Percentiles rank a stretch among this genome's conserved stretches.
phyloP scores from a whole-genome alignment of 1,139 yeast genomes.

The Candida labiduridarum region DNA sequence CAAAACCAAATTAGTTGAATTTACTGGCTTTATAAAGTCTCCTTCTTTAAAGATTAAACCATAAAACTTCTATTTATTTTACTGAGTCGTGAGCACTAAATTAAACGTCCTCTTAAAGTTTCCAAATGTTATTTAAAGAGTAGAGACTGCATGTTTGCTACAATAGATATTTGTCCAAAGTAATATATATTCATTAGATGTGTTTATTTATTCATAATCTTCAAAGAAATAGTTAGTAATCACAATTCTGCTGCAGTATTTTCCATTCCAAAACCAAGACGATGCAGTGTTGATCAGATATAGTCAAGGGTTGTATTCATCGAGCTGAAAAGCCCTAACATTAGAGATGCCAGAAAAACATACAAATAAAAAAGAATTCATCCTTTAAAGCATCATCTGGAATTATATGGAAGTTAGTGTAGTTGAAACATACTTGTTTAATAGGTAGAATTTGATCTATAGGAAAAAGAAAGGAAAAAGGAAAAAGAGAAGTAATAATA shows the following conservation, averaged over 20 bases:
- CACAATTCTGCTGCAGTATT: background rate
- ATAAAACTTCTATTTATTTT: no score
- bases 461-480: background rate
- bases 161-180: no score
- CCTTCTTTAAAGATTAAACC: no score
- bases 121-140: no score
- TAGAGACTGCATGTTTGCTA: no score
- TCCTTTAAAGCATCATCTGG: slow-evolving; percentile 25
- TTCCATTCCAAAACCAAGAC: background rate
- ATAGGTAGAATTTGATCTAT: background rate
- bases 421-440: no score
- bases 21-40: no score
- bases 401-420: background rate
- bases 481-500: background rate
- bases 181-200: no score
- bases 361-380: slow-evolving; percentile 37
- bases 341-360: slow-evolving; percentile 77
- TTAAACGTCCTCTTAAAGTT: no score
- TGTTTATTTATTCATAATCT: background rate
- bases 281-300: slow-evolving; percentile 36
- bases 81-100: no score
- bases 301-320: slow-evolving; percentile 62
- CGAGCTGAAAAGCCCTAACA: slow-evolving; percentile 61
- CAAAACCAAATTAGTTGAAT: no score
- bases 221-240: background rate